Evolutionary conservation across 257 asterid species (phyloP), one percentile per base, ranked within the genome.

Genomic region (Solanum sparsipilum): DNA sequence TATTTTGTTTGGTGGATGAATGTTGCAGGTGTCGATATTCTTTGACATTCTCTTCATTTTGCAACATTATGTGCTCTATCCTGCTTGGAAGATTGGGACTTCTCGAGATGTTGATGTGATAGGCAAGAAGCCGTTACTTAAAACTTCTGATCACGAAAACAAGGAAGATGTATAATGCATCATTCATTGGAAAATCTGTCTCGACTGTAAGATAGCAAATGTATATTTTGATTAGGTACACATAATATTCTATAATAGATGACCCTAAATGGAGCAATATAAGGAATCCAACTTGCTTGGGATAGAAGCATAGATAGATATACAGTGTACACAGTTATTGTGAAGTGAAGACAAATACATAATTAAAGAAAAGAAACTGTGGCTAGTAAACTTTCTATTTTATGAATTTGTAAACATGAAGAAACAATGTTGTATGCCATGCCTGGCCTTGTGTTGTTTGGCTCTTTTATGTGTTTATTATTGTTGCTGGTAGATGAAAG

Each of bases 21-120:
- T 75, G 39, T 86, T 48, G 87, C 92, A 96, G 99, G 96, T 94
- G 71, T 95, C 98, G 0, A 84, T 97, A 58, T 91, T 92, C 89
- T 95, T 96, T 86, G 98, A 96, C 90, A 83, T 95, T 85, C 94
- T 96, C 73, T 95, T 96, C 93, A 95, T 96, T 73, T 83, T 96
- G 90, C 99, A 96, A 93, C 98, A 95, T 91, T 95, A 92, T 27
- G 88, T 95, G 87, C 90, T 96, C 18, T 96, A 96, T 90, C 93
- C 91, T 29, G 44, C 94, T 84, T 92, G 87, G 90, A 91, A 76
- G 82, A 60, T 44, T 8, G 79, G 31, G n/a, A 48, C 9, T 65
- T 70, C 90, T 65, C 84, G 93, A 7, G 83, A 87, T 16, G 90
- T 89, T 67, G 92, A 88, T 67, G 90, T 34, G 92, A 96, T 90